Evolutionary conservation across 345 rosid species (phyloP).

Genomic region (Turnera subulata): DNA sequence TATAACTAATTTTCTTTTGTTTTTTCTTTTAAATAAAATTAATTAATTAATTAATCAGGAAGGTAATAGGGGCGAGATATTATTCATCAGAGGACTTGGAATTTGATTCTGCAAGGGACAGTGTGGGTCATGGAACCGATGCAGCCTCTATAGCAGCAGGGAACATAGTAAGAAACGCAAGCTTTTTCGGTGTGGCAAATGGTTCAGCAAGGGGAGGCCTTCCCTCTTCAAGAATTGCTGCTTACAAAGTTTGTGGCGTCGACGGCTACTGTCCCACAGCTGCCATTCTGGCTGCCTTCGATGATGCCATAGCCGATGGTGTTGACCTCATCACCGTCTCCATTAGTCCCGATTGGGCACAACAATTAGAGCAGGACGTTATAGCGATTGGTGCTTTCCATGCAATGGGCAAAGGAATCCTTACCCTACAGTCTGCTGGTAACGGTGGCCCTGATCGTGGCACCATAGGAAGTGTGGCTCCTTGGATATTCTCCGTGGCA

Average conservation of each 20-base stretch:
- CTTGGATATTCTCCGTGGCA: background rate
- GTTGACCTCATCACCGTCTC: background rate
- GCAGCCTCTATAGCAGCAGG: slow-evolving; percentile 72
- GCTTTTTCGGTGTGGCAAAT: slow-evolving; percentile 40
- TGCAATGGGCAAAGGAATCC: background rate
- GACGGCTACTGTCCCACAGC: background rate
- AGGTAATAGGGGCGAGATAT: slow-evolving; percentile 46
- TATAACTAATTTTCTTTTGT: no score
- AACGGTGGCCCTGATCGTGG: background rate
- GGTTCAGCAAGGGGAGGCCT: slow-evolving; percentile 35
- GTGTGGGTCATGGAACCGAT: slow-evolving; percentile 42
- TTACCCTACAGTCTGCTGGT: background rate
- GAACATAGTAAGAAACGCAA: slow-evolving; percentile 29
- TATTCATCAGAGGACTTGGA: slow-evolving; percentile 6
- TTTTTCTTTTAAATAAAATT: no score
- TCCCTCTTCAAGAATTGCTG: slow-evolving; percentile 18
- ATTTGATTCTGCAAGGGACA: slow-evolving; percentile 26
- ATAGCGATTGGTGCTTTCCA: background rate
- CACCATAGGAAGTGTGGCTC: background rate
- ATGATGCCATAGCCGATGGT: slow-evolving; percentile 8
- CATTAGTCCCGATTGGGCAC: background rate
- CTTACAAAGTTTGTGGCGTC: slow-evolving; percentile 5
- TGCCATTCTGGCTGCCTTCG: slow-evolving; percentile 8
- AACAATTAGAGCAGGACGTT: background rate
- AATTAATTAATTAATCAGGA: slow-evolving; percentile 23